phyloP scores from a whole-genome alignment of 1,284 basidiomycete species.

The Sutorius eximius region DNA sequence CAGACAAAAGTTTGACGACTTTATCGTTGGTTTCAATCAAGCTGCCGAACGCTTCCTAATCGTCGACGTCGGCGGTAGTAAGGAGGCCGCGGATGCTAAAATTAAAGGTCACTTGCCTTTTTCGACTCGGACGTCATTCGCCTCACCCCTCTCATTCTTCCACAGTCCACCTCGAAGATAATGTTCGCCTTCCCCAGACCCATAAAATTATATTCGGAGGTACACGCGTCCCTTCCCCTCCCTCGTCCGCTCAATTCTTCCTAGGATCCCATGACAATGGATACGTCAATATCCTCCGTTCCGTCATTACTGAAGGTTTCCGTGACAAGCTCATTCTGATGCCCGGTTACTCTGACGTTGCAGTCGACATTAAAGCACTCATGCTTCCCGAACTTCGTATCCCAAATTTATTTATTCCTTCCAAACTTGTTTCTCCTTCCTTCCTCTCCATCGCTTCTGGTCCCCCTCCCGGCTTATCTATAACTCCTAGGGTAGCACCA shows the following conservation, averaged over 20 bases:
- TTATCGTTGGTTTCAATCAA: slow-evolving; percentile 66
- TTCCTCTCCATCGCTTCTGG: slow-evolving; percentile 27
- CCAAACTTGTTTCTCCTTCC: slow-evolving; percentile 43
- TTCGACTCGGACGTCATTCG: not conserved
- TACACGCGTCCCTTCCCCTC: slow-evolving; percentile 24
- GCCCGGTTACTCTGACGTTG: slow-evolving; percentile 61
- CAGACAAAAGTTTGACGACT: slow-evolving; percentile 55
- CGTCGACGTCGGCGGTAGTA: slow-evolving; percentile 69
- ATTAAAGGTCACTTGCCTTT: slow-evolving; percentile 53
- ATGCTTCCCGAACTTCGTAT: slow-evolving; percentile 54
- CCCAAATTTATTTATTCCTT: slow-evolving; percentile 60
- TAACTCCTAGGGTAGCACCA: slow-evolving; percentile 14
- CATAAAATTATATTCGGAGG: slow-evolving; percentile 64
- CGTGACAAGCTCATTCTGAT: slow-evolving; percentile 67
- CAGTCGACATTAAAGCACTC: slow-evolving; percentile 56
- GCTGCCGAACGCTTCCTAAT: slow-evolving; percentile 63
- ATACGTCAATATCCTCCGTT: slow-evolving; percentile 62
- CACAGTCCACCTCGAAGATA: slow-evolving; percentile 58
- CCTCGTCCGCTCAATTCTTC: slow-evolving; percentile 2
- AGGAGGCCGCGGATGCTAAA: slow-evolving; percentile 74
- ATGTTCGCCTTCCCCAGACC: slow-evolving; percentile 60
- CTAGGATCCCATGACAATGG: slow-evolving; percentile 73
- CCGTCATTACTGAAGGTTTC: slow-evolving; percentile 63
- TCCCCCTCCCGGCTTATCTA: slow-evolving; percentile 30
- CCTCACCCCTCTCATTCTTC: slow-evolving; percentile 12